Evolutionary conservation across 2,329 filamentous ascomycete genomes (phyloP).

Genomic region (Fusarium sp.): DNA sequence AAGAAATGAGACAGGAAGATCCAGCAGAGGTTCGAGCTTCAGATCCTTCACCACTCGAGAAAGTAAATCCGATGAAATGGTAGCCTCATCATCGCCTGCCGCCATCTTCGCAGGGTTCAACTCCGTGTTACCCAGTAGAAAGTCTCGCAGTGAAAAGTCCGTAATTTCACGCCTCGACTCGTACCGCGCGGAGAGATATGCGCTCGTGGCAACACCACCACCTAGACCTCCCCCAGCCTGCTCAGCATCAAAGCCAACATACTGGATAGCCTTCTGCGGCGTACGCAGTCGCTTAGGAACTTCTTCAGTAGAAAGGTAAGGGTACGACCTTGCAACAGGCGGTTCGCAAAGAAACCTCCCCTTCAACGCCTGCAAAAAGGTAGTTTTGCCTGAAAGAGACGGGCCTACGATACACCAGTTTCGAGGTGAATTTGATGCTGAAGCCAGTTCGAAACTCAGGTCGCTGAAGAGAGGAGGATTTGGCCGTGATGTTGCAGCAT

Average conservation of each 20-base stretch:
- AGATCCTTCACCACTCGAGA: conserved; percentile 76
- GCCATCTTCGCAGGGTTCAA: conserved; percentile 74
- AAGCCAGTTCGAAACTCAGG: conserved; percentile 77
- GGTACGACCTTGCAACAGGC: conserved; percentile 80
- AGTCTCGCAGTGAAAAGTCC: conserved; percentile 87
- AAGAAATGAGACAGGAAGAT: conserved; percentile 87
- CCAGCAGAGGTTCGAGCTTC: conserved; percentile 74
- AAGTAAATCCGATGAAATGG: conserved; percentile 65
- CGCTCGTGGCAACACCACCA: conserved; percentile 71
- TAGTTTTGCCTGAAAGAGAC: conserved; percentile 82
- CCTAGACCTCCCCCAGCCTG: conserved; percentile 65
- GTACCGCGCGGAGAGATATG: conserved; percentile 90
- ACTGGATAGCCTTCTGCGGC: conserved; percentile 78
- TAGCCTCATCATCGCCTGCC: conserved; percentile 58
- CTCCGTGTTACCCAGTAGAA: conserved; percentile 83
- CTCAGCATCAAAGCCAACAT: conserved; percentile 90
- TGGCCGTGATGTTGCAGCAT: conserved; percentile 59
- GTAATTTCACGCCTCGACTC: conserved; percentile 88
- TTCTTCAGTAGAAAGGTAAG: conserved; percentile 76
- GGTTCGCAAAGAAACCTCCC: conserved; percentile 83
- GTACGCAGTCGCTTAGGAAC: conserved; percentile 68
- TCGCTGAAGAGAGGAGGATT: conserved; percentile 81
- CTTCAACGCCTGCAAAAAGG: conserved; percentile 81
- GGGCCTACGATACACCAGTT: conserved; percentile 90
- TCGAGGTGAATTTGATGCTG: conserved; percentile 62